These are phyloP conservation scores for Omphalotus olearius DNA, from an alignment of 1,284 basidiomycete species.

Conservation along the genomic window DNA sequence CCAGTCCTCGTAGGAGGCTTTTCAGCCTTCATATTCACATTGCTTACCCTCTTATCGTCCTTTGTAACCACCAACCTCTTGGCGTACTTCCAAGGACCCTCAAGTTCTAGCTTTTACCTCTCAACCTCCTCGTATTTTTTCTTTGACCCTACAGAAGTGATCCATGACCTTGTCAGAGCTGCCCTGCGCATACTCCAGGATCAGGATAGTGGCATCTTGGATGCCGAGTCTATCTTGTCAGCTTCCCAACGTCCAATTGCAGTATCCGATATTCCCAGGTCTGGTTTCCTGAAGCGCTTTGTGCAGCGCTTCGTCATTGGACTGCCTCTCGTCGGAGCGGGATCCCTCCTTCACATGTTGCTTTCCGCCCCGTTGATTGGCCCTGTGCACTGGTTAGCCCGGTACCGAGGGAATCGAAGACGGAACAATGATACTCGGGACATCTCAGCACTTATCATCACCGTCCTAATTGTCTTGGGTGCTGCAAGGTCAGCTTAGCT, in stretches of 20 bases:
- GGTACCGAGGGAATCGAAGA: conserved; percentile 52
- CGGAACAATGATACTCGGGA: conserved; percentile 52
- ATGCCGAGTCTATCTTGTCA: conserved; percentile 23
- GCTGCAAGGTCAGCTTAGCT: conserved; percentile 48
- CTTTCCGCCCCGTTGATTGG: conserved; percentile 55
- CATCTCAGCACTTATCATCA: conserved; percentile 58
- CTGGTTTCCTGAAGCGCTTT: conserved; percentile 50
- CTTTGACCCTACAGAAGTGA: conserved; percentile 54
- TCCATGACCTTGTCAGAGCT: conserved; percentile 58
- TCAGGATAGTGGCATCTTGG: conserved; percentile 36
- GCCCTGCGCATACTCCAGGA: conserved; percentile 61
- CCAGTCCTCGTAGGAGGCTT: conserved; percentile 63
- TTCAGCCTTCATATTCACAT: conserved; percentile 61
- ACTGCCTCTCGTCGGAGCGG: conserved; percentile 64
- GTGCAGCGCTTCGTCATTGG: conserved; percentile 68
- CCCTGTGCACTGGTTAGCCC: conserved; percentile 63
- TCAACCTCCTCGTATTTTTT: conserved; percentile 41
- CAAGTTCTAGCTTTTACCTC: conserved; percentile 30
- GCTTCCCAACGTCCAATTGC: neutral
- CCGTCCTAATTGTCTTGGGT: conserved; percentile 60
- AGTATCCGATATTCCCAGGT: conserved; percentile 19
- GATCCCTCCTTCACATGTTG: conserved; percentile 67
- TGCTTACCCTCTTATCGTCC: conserved; percentile 66
- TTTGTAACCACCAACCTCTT: conserved; percentile 68
- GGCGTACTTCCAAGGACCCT: conserved; percentile 44